phyloP scores from a whole-genome alignment of 2,329 filamentous ascomycete genomes.

The Penicillium thymicola region DNA sequence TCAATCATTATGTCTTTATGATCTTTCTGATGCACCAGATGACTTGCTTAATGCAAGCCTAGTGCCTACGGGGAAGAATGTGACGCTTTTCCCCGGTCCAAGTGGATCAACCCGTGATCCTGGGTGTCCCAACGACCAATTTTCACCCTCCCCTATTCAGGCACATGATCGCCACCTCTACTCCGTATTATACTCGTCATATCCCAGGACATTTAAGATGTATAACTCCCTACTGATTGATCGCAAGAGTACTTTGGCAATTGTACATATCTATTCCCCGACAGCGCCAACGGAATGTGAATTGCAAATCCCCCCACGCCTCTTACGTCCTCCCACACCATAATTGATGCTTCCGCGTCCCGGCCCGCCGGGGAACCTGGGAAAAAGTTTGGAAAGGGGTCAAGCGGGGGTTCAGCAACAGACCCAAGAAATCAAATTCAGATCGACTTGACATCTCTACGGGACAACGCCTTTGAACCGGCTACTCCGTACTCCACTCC shows the following conservation, averaged over 20 bases:
- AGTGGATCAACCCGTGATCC: conserved; percentile 13
- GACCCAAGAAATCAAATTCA: conserved; percentile 4
- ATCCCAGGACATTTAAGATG: not conserved
- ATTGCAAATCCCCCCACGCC: not conserved
- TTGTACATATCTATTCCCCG: not conserved
- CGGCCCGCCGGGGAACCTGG: conserved; percentile 12
- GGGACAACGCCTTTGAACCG: not conserved
- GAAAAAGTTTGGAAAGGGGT: not conserved
- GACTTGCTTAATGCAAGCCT: conserved; percentile 9
- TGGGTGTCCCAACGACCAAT: conserved; percentile 5
- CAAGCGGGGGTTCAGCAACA: not conserved
- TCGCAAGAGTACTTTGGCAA: conserved; percentile 2
- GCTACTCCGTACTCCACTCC: not conserved
- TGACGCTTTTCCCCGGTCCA: conserved; percentile 11
- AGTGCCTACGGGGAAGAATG: conserved; percentile 1
- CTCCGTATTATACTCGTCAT: conserved; percentile 2
- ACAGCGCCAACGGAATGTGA: not conserved
- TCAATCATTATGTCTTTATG: not conserved
- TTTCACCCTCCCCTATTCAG: not conserved
- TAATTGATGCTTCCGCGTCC: conserved; percentile 9
- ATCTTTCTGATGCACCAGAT: conserved; percentile 3
- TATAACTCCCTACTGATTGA: not conserved
- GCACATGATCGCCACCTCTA: not conserved
- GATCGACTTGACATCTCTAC: conserved; percentile 11
- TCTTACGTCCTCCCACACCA: not conserved